Conservation (phyloP, 768 basidiomycete species). For the Myochromella boudieri region DNA sequence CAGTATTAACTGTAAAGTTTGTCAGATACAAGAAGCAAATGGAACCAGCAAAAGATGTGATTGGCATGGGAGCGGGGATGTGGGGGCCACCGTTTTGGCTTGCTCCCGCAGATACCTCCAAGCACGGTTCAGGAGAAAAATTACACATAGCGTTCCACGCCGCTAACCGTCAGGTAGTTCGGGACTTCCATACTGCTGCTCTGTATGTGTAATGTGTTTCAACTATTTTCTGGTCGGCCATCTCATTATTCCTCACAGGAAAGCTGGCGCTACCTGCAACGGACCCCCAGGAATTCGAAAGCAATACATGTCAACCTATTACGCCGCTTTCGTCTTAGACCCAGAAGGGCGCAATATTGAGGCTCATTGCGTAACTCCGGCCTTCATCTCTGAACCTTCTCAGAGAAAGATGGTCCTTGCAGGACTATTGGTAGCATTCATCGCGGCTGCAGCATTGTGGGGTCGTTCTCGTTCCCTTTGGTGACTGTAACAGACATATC, state of each 20-base stretch:
- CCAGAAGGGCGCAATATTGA: slow-evolving; percentile 6
- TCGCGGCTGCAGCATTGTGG: not conserved
- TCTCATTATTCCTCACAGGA: not conserved
- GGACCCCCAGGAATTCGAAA: slow-evolving; percentile 6
- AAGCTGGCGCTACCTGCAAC: slow-evolving; percentile 2
- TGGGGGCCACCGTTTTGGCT: slow-evolving; percentile 3
- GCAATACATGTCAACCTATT: slow-evolving; percentile 4
- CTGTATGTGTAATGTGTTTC: not conserved
- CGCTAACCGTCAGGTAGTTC: slow-evolving; percentile 4
- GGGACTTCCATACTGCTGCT: slow-evolving; percentile 5
- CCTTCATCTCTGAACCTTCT: slow-evolving; percentile 2
- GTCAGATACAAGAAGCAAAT: not conserved
- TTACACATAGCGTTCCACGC: slow-evolving; percentile 5
- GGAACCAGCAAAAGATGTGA: slow-evolving; percentile 1
- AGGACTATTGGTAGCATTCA: no score
- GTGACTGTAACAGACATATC: not conserved
- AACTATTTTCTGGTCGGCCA: not conserved
- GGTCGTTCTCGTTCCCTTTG: not conserved
- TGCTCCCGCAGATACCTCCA: no score
- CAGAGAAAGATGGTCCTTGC: not conserved
- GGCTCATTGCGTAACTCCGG: slow-evolving; percentile 2
- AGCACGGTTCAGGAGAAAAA: not conserved
- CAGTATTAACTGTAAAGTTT: not conserved
- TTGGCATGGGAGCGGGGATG: not conserved
- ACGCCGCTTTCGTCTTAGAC: slow-evolving; percentile 5